Evolutionary conservation across 1,284 basidiomycete species (phyloP).

Genomic region (Hemileia vastatrix): DNA sequence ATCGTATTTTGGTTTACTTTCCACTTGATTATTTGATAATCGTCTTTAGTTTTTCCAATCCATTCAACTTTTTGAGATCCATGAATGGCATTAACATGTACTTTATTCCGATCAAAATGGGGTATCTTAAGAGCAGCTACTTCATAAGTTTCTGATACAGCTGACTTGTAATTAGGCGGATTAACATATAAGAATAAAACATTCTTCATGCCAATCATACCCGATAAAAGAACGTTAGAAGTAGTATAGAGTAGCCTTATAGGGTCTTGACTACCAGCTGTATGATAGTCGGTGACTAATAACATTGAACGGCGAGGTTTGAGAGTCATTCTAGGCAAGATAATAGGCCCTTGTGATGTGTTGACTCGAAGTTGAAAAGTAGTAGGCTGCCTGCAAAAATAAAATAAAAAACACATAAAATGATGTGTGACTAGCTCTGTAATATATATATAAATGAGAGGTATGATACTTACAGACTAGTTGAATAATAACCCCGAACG

Average conservation of each 20-base stretch:
- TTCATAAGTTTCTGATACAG: too few relatives aligned
- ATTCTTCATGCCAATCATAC: conserved; percentile 57
- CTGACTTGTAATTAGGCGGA: conserved; percentile 55
- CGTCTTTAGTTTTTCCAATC: conserved; percentile 30
- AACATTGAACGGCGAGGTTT: conserved; percentile 60
- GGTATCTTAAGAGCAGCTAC: too few relatives aligned
- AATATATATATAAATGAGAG: conserved; percentile 48
- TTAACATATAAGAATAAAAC: conserved; percentile 61
- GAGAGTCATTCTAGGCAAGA: conserved; percentile 57
- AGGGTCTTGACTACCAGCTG: conserved; percentile 53
- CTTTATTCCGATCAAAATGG: conserved; percentile 47
- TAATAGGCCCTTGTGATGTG: conserved; percentile 51
- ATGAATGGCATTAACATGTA: conserved; percentile 27
- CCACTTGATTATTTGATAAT: conserved; percentile 48
- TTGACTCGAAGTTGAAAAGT: conserved; percentile 51
- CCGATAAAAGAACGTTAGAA: conserved; percentile 58
- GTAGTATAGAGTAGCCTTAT: conserved; percentile 41
- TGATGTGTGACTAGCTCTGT: background rate
- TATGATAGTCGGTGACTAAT: conserved; percentile 59
- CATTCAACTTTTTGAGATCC: conserved; percentile 28
- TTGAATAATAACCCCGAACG: conserved; percentile 51
- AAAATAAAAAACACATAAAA: conserved; percentile 6
- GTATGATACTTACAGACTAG: conserved; percentile 50
- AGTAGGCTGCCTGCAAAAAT: conserved; percentile 46
- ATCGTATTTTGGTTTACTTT: conserved; percentile 51